Evolutionary conservation across 331 rosid species (phyloP), one percentile per base, ranked within the genome.

Genomic region (Malus hybrid): DNA sequence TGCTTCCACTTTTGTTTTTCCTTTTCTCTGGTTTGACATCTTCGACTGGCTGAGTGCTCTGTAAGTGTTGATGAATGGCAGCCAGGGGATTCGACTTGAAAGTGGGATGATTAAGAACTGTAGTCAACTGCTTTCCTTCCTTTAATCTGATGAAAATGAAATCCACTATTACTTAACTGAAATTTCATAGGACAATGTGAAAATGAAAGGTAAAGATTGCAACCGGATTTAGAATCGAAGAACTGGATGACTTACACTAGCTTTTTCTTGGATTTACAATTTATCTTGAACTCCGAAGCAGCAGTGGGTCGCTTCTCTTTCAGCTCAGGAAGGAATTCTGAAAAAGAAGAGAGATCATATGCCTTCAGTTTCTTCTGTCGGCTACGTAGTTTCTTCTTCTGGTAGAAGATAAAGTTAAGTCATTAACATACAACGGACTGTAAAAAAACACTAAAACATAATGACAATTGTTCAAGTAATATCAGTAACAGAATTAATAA

Each of bases 321-420:
- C 76, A 87, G 60, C 73, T 88, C 87, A 6, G 96, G 93, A 82
- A 94, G 93, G 77, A 78, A 73, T 36, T 90, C 97, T 6, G 84
- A 22, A 65, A 91, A 87, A 36, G 92, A 29, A 39, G 93, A 83
- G 55, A 94, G 93, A 81, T 92, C 82, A 74, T 90, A 92, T n/a
- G 90, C 91, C 71, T 90, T 90, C 87, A 90, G 82, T 79, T 90
- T 86, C 75, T 84, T 92, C 83, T 86, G 87, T 6, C 90, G 83
- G 39, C 93, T 90, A 67, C 88, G 77, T 29, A 69, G 88, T 81
- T 78, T 88, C 71, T 88, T 87, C 79, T 87, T 88, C 93, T 87
- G 87, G 32, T 54, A 76, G 11, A 70, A 85, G 28, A 84, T 31
- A 68, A 29, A 70, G 48, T 2, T 44, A 52, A 32, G 44, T 66